A percentile compares a stretch with the other conserved stretches of the same genome.
Evolutionary conservation across 306 rosid species (phyloP).

Genomic region (Aeschynomene evenia): DNA sequence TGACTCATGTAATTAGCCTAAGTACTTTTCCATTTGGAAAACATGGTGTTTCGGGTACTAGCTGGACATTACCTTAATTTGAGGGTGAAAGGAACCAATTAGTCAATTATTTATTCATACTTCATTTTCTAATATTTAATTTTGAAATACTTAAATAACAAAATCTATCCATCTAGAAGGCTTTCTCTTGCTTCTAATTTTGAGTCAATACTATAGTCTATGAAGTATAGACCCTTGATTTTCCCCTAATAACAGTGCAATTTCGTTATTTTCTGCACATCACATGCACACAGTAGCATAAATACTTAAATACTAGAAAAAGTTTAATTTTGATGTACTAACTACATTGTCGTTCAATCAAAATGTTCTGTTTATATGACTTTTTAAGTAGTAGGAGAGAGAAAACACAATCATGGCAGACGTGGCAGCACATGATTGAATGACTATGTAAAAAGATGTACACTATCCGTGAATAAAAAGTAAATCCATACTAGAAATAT

Average conservation of each 20-base stretch:
- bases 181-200: too few relatives aligned
- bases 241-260: not conserved
- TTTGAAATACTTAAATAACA: not conserved
- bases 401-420: too few relatives aligned
- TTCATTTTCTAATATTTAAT: not conserved
- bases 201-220: too few relatives aligned
- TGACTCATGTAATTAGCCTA: not conserved
- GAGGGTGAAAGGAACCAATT: not conserved
- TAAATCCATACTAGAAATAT: too few relatives aligned
- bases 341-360: too few relatives aligned
- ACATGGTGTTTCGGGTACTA: not conserved
- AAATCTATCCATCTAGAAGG: too few relatives aligned
- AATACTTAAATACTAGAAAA: not conserved
- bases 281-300: not conserved
- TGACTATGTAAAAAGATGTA: too few relatives aligned
- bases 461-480: too few relatives aligned
- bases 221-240: not conserved
- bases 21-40: not conserved
- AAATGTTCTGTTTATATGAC: too few relatives aligned
- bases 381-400: too few relatives aligned
- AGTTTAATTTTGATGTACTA: too few relatives aligned
- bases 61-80: slow-evolving; percentile 4
- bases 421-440: too few relatives aligned
- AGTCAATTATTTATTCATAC: not conserved
- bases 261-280: not conserved